Evolutionary conservation across 2,329 filamentous ascomycete genomes (phyloP).

Genomic region (Achaetomium macrosporum): DNA sequence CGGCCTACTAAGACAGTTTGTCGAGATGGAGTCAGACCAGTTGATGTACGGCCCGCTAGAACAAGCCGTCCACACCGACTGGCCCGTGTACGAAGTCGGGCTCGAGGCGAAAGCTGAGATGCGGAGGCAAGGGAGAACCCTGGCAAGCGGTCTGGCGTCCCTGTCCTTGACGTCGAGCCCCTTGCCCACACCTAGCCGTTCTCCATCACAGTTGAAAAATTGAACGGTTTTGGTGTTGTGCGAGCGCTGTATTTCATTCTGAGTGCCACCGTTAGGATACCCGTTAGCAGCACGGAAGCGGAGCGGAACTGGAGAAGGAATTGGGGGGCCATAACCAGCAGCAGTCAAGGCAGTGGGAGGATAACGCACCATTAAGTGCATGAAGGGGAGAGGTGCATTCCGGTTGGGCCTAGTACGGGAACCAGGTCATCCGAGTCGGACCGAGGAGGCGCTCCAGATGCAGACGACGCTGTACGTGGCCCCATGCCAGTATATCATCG

Average conservation of each 20-base stretch:
- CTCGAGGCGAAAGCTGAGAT: slow-evolving; percentile 16
- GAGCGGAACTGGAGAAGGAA: too few relatives aligned
- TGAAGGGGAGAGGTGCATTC: too few relatives aligned
- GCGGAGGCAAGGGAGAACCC: slow-evolving; percentile 8
- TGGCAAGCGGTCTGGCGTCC: slow-evolving; percentile 16
- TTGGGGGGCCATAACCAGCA: too few relatives aligned
- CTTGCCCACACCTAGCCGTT: neutral
- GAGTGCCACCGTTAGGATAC: too few relatives aligned
- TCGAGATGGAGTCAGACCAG: slow-evolving; percentile 16
- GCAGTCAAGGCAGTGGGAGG: too few relatives aligned
- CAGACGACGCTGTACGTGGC: too few relatives aligned
- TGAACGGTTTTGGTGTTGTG: neutral
- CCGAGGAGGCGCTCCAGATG: too few relatives aligned
- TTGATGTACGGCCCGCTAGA: slow-evolving; percentile 19
- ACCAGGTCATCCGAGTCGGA: too few relatives aligned
- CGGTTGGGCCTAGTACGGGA: too few relatives aligned
- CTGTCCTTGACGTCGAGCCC: slow-evolving; percentile 9
- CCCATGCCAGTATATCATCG: too few relatives aligned
- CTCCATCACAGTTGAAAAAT: neutral
- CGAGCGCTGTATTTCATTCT: neutral
- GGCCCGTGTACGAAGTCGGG: slow-evolving; percentile 20
- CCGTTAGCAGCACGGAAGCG: too few relatives aligned
- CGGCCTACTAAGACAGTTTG: slow-evolving; percentile 15
- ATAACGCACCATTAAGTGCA: too few relatives aligned
- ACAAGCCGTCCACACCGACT: slow-evolving; percentile 19